Conservation (phyloP, 1,139 yeast species). For the Suhomyces yuchorum region DNA sequence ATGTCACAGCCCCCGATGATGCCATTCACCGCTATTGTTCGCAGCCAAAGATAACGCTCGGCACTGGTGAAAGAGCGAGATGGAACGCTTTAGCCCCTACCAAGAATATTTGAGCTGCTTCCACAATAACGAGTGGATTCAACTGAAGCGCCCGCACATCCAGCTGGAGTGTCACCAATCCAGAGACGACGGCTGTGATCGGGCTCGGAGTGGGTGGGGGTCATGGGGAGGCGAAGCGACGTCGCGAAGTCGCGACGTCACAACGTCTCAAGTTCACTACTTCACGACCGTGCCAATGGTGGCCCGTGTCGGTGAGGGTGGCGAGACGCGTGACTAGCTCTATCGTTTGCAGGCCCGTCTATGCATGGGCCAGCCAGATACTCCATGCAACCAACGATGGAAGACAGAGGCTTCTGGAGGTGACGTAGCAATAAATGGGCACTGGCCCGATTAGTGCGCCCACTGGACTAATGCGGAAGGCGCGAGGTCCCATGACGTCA, state of each 20-base stretch:
- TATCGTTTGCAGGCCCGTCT: neutral
- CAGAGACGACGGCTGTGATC: too few species aligned
- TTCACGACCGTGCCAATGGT: too few species aligned
- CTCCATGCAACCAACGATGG: neutral
- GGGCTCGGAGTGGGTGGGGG: too few species aligned
- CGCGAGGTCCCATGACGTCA: neutral
- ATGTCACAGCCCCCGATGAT: neutral
- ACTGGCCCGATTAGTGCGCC: neutral
- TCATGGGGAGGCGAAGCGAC: too few species aligned
- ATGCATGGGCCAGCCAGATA: neutral
- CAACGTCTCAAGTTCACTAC: too few species aligned
- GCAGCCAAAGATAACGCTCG: neutral
- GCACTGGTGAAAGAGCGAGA: neutral
- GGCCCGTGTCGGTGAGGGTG: too few species aligned
- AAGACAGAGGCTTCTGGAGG: neutral
- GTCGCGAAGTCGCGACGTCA: too few species aligned
- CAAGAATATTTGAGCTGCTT: neutral
- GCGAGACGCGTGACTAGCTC: neutral
- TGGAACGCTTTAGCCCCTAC: neutral
- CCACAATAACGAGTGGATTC: too few species aligned
- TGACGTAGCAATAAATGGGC: neutral
- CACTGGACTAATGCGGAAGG: neutral
- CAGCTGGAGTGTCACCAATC: too few species aligned
- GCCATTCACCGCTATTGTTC: neutral
- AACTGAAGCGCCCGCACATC: too few species aligned